Conservation (phyloP, 2,329 filamentous ascomycete species). For the Colletotrichum gloeosporioides region DNA sequence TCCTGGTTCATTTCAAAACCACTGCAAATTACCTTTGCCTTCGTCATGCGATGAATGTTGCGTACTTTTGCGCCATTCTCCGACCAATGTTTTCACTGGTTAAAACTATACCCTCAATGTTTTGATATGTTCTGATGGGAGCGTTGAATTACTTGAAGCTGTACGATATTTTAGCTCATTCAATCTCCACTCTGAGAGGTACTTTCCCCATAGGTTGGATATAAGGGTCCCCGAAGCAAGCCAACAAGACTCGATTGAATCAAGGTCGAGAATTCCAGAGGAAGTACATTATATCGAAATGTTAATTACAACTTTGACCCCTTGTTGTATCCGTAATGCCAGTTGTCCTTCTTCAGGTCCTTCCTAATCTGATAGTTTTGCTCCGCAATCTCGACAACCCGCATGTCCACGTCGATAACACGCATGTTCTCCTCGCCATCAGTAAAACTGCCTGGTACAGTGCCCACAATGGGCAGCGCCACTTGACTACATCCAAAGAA, state of each 20-base stretch:
- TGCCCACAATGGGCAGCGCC: constrained; percentile 58
- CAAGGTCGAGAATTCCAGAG: neutral
- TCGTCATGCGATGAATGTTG: neutral
- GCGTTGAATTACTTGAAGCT: neutral
- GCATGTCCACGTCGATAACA: constrained; percentile 57
- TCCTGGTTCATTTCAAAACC: neutral
- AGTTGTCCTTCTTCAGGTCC: constrained; percentile 38
- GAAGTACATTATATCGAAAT: neutral
- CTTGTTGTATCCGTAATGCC: constrained; percentile 46
- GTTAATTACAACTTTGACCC: neutral
- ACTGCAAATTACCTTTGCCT: neutral
- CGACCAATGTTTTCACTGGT: neutral
- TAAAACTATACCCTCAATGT: fast-evolving
- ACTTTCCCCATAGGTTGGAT: neutral
- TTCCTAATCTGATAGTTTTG: constrained; percentile 50
- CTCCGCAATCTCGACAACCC: constrained; percentile 63
- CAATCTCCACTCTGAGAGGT: neutral
- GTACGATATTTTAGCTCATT: neutral
- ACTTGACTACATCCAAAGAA: constrained; percentile 62
- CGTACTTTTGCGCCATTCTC: neutral
- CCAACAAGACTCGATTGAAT: neutral
- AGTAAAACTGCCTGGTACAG: constrained; percentile 46
- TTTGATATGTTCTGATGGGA: neutral
- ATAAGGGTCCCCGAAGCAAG: neutral
- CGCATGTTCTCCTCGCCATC: constrained; percentile 56